Evolutionary conservation across 768 basidiomycete species (phyloP), one percentile per base, ranked within the genome.

Genomic region (Mycena amicta): DNA sequence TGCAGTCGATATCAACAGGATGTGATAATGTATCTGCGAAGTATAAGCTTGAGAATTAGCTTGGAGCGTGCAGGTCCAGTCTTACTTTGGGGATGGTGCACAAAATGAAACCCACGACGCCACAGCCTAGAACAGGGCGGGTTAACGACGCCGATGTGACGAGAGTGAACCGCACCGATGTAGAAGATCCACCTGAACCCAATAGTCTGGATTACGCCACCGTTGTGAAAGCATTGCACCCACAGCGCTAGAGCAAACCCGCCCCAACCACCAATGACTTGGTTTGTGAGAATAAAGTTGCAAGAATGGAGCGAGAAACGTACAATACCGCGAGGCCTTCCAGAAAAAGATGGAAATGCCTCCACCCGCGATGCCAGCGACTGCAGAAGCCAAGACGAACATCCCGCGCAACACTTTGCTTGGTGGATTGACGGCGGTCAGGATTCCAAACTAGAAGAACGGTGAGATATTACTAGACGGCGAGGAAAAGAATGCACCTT

Each of bases 291-390:
- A 23, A 63, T 23, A n/a, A 29, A 23, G 47, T 6, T 28, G 47
- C 5, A 15, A 49, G 27, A 49, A 15, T 15, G 27, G 13, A 49
- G 13, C n/a, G 22, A 28, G 53, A 51, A 30, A 49, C 61, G 53
- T 40, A 51, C 88, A 85, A 72, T 93, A 95, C 64, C 89, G 87
- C 13, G 94, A 86, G 29, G 83, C 89, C 68, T 94, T 90, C 89
- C 89, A 96, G 71, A 95, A 94, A 79, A 98, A 95, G 65, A 96
- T 92, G 55, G 91, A 85, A 56, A 92, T 77, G 22, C 82, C 93
- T 33, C 94, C 94, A 27, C 92, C 93, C 52, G 88, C 87, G 56
- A 93, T 72, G 23, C 94, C 92, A 18, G 93, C 89, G 45, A 96
- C 84, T 16, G 84, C 75, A 59, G 80, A 88, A 0, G 94, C 84